A percentile compares a stretch with the other conserved stretches of the same genome.
Conservation (phyloP, 768 basidiomycete species). For the Calocera viscosa region DNA sequence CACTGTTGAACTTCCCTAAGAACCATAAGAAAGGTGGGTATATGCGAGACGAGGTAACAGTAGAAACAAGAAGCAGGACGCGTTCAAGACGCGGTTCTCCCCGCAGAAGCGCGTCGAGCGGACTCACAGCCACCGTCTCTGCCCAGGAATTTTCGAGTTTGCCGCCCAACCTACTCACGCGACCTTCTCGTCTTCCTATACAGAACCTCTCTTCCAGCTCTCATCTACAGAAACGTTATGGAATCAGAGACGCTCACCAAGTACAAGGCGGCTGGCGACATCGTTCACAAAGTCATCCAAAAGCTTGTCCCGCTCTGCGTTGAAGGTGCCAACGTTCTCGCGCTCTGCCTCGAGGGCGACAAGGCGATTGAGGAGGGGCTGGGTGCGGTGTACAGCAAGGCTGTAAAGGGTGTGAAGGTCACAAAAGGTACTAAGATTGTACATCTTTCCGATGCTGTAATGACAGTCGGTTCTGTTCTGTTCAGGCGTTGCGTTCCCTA, state of each 20-base stretch:
- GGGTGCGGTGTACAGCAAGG: constrained; percentile 77
- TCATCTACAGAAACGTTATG: neutral
- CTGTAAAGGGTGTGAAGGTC: constrained; percentile 76
- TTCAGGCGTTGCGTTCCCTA: constrained; percentile 89
- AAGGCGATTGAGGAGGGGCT: constrained; percentile 81
- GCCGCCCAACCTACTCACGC: neutral
- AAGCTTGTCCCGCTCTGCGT: constrained; percentile 63
- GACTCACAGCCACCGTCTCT: neutral
- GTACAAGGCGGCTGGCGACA: constrained; percentile 77
- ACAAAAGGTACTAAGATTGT: constrained; percentile 50
- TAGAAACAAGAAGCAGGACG: neutral
- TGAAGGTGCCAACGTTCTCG: constrained; percentile 73
- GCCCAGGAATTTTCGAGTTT: neutral
- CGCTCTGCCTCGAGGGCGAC: constrained; percentile 88
- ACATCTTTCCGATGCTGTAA: neutral
- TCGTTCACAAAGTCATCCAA: constrained; percentile 72
- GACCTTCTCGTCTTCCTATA: neutral
- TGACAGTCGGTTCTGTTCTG: neutral
- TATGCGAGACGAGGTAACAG: neutral
- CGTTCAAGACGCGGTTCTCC: neutral
- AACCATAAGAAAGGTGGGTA: constrained; percentile 7
- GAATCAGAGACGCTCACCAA: constrained; percentile 19
- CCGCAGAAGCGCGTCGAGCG: neutral
- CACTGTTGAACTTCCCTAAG: constrained; percentile 25
- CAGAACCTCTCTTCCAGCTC: neutral